A percentile compares a stretch with the other conserved stretches of the same genome.
Conservation (phyloP, 2,329 filamentous ascomycete species). For the Penicillium corylophilum region DNA sequence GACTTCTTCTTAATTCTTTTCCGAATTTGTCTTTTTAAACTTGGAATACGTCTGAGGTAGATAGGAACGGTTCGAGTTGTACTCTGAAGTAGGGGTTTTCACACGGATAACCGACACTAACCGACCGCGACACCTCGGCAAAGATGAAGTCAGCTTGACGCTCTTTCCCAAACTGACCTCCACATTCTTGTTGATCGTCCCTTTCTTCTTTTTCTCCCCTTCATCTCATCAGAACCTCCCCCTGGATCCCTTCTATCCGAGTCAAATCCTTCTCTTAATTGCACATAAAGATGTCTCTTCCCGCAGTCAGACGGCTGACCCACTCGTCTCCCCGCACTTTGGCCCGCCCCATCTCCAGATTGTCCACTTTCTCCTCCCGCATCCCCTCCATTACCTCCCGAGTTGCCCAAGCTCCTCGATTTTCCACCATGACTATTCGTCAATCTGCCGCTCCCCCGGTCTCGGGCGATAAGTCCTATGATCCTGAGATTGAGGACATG, state of each 20-base stretch:
- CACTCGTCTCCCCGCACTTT: constrained; percentile 45
- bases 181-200: constrained; percentile 7
- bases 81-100: too few species aligned
- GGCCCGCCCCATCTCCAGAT: constrained; percentile 45
- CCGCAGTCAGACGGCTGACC: constrained; percentile 44
- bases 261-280: constrained; percentile 37
- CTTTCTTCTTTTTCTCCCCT: neutral
- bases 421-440: constrained; percentile 46
- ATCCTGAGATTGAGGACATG: constrained; percentile 93
- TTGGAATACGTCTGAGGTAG: too few species aligned
- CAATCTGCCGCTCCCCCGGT: constrained; percentile 39
- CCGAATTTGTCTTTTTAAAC: too few species aligned
- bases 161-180: constrained; percentile 14
- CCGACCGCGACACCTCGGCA: constrained; percentile 24
- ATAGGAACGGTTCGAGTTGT: too few species aligned
- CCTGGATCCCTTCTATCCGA: neutral
- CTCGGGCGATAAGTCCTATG: constrained; percentile 61
- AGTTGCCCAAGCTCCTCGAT: constrained; percentile 29
- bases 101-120: constrained; percentile 20
- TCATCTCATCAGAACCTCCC: constrained; percentile 2
- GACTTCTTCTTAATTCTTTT: too few species aligned
- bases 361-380: constrained; percentile 23
- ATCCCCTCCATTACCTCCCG: constrained; percentile 20
- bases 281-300: constrained; percentile 38
- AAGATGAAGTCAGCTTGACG: constrained; percentile 23